A percentile compares a stretch with the other conserved stretches of the same genome.
These are phyloP conservation scores for Gracilaria gracilis DNA, from an alignment of 23 red algal genomes.

Conservation along the genomic window DNA sequence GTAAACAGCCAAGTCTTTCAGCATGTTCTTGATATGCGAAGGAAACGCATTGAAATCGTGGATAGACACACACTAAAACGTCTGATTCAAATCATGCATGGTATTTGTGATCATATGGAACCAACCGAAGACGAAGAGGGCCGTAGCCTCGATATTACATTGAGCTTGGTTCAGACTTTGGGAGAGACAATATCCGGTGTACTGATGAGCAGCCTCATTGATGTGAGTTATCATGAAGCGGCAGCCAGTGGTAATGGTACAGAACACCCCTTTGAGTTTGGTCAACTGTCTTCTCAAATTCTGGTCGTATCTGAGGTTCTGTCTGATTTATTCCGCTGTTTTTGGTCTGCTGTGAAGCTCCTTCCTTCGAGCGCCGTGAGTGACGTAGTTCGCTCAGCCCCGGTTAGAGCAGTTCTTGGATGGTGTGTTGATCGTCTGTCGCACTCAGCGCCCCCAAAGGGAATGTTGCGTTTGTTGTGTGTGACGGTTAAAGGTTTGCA, in stretches of 20 bases:
- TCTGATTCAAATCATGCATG: constrained; percentile 55
- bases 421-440: constrained; percentile 69
- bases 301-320: constrained; percentile 62
- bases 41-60: constrained; percentile 45
- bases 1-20: constrained; percentile 44
- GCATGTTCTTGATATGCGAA: constrained; percentile 44
- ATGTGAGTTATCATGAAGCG: constrained; percentile 65
- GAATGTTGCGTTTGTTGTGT: constrained; percentile 63
- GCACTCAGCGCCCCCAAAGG: constrained; percentile 64
- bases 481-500: constrained; percentile 51
- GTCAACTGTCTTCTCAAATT: constrained; percentile 40
- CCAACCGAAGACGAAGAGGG: constrained; percentile 52
- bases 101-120: constrained; percentile 47
- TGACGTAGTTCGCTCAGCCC: constrained; percentile 53
- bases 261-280: constrained; percentile 46
- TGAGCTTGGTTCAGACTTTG: constrained; percentile 27
- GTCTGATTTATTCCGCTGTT: constrained; percentile 58
- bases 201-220: constrained; percentile 60
- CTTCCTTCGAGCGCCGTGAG: constrained; percentile 36
- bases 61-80: constrained; percentile 63
- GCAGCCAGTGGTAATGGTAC: constrained; percentile 61
- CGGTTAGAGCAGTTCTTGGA: constrained; percentile 63
- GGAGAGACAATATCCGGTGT: constrained; percentile 52
- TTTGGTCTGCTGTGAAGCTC: constrained; percentile 62
- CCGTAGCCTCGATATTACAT: constrained; percentile 23